Conservation (phyloP, 1,284 basidiomycete species). For the Pseudozyma pruni region DNA sequence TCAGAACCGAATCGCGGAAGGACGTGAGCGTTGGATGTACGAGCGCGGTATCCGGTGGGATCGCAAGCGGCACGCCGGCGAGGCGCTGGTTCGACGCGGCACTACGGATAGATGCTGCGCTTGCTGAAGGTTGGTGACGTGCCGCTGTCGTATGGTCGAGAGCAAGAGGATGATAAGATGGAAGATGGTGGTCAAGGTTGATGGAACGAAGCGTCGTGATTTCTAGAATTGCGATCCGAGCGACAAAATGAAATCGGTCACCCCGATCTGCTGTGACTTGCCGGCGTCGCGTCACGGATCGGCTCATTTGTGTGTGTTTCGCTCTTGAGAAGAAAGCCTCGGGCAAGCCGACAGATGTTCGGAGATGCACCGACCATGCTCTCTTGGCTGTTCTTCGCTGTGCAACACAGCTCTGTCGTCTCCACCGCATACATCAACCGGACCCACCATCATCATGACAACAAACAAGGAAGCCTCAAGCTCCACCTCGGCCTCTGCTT, state of each 20-base stretch:
- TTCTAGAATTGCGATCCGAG: not conserved
- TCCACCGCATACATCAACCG: not conserved
- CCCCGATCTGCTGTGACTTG: not conserved
- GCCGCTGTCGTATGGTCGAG: not conserved
- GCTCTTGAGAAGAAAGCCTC: not conserved
- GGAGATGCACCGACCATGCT: slow-evolving; percentile 12
- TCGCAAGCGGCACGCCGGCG: slow-evolving; percentile 5
- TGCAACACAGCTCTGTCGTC: not conserved
- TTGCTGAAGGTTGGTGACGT: not conserved
- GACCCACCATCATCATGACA: not conserved
- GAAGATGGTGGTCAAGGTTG: slow-evolving; percentile 2
- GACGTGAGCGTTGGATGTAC: too few relatives aligned
- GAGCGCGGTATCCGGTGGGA: not conserved
- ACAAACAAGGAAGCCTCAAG: slow-evolving; percentile 2
- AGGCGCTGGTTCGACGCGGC: too few relatives aligned
- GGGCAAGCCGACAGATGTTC: not conserved
- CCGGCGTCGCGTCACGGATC: not conserved
- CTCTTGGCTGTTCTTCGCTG: not conserved
- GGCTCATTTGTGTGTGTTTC: too few relatives aligned
- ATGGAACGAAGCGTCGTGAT: not conserved
- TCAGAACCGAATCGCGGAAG: too few relatives aligned
- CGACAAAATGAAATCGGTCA: slow-evolving; percentile 1
- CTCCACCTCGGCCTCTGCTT: slow-evolving; percentile 1
- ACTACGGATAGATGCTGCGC: too few relatives aligned
- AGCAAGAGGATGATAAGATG: not conserved